Evolutionary conservation across 2,329 filamentous ascomycete species (phyloP), one percentile per base, ranked within the genome.

Genomic region (Cladophialophora psammophila): DNA sequence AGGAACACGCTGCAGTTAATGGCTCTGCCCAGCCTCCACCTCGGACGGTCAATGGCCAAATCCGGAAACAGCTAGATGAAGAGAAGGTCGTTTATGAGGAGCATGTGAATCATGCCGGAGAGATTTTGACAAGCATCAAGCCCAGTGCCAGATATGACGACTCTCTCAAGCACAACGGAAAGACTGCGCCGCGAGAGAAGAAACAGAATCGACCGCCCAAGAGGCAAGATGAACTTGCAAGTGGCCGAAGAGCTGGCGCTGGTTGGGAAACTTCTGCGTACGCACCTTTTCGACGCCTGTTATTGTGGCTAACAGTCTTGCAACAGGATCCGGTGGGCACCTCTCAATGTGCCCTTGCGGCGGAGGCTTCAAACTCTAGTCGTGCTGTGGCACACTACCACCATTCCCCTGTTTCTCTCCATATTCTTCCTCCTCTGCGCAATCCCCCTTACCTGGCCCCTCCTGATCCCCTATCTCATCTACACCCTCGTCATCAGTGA

Each of bases 361-460:
- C 86, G 91, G 52, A 87, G 91, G 32, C 78, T 92, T 55, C 91
- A 94, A 79, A 95, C 94, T 3, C 86, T 93, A 42, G 87, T 94
- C 3, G 91, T 94, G 12, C 82, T 94, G 8, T 85, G 88, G 72
- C 91, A 94, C 78, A 91, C 88, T 68, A 84, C 92, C 72, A 88
- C 86, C 63, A 90, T 94, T 68, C 86, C 87, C n/a, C 80, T 87
- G 31, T 85, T 87, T 72, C 85, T 96, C 5, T 91, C 92, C 5
- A 78, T 90, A 65, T 98, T 98, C 83, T 97, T 96, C 83, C 91
- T 96, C 75, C 87, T 94, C 38, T 96, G 93, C 79, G 91, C 92
- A 64, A 94, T 96, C 64, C 95, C 95, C 0, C 82, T 98, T n/a
- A 88, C 90, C 56, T 99, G 95, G 95, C 94, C 94, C 1, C 80